phyloP scores from a whole-genome alignment of 495 filamentous ascomycete genomes.

The Copromyces sp. region DNA sequence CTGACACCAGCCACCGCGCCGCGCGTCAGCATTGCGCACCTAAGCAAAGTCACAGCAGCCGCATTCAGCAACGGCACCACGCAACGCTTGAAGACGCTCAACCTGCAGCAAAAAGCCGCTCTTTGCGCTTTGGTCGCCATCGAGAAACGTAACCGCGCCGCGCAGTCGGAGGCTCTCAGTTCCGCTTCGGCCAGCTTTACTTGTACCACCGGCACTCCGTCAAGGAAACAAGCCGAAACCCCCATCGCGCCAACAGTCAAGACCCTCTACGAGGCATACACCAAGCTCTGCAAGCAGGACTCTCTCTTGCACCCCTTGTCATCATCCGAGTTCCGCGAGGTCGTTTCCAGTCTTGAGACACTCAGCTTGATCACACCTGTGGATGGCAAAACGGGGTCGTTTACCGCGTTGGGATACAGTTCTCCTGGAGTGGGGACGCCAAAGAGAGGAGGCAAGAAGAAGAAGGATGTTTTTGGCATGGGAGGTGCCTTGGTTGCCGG shows the following conservation, averaged over 20 bases:
- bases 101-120: slow-evolving; percentile 92
- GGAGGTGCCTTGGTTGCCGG: slow-evolving; percentile 21
- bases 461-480: slow-evolving; percentile 27
- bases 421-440: slow-evolving; percentile 42
- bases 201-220: slow-evolving; percentile 4
- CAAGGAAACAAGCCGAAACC: slow-evolving; percentile 31
- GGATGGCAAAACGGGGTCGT: slow-evolving; percentile 58
- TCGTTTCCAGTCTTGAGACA: slow-evolving; percentile 81
- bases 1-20: slow-evolving; percentile 71
- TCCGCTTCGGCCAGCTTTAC: slow-evolving; percentile 42
- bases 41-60: slow-evolving; percentile 78
- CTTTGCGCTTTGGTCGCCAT: slow-evolving; percentile 78
- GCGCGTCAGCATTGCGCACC: slow-evolving; percentile 76
- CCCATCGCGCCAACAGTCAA: slow-evolving; percentile 74
- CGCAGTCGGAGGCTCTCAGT: slow-evolving; percentile 31
- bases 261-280: slow-evolving; percentile 69
- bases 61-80: slow-evolving; percentile 76
- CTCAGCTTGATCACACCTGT: slow-evolving; percentile 70
- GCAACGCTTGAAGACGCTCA: slow-evolving; percentile 75
- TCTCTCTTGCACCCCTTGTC: slow-evolving; percentile 78
- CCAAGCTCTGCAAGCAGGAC: slow-evolving; percentile 67
- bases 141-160: slow-evolving; percentile 51
- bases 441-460: slow-evolving; percentile 21
- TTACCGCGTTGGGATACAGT: slow-evolving; percentile 41
- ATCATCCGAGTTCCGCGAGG: slow-evolving; percentile 84